These are phyloP conservation scores for Russula foetens DNA, from an alignment of 768 basidiomycete genomes.

Conservation along the genomic window DNA sequence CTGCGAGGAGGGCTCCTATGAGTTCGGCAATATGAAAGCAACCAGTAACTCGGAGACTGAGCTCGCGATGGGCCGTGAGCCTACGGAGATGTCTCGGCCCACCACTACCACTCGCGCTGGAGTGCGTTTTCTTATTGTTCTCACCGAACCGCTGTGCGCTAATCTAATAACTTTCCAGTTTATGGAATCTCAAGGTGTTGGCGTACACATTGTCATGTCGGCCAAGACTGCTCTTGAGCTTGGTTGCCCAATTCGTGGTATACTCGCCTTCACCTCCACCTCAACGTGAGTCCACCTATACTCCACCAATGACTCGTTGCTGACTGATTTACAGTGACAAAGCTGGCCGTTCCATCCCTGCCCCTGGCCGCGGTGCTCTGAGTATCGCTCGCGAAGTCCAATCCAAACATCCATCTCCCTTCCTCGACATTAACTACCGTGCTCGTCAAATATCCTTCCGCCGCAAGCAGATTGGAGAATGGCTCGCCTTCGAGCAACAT, in stretches of 20 bases:
- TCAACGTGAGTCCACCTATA: conserved; percentile 58
- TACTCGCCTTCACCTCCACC: conserved; percentile 94
- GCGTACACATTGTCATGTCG: conserved; percentile 95
- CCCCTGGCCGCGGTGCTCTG: conserved; percentile 90
- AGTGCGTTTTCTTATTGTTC: conserved; percentile 36
- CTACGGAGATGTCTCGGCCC: conserved; percentile 97
- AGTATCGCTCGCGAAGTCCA: conserved; percentile 81
- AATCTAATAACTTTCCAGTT: conserved; percentile 39
- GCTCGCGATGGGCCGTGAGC: conserved; percentile 98
- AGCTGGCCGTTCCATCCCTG: conserved; percentile 95
- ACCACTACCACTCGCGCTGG: conserved; percentile 94
- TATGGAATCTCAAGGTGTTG: conserved; percentile 96
- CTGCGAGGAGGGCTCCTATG: conserved; percentile 96
- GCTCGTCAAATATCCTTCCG: conserved; percentile 93
- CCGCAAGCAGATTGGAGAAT: conserved; percentile 88
- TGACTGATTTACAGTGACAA: conserved; percentile 61
- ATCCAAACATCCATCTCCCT: conserved; percentile 67
- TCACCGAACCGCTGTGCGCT: conserved; percentile 1
- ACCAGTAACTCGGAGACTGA: conserved; percentile 96
- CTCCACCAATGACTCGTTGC: neutral
- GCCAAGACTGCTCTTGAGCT: conserved; percentile 94
- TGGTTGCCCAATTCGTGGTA: conserved; percentile 86
- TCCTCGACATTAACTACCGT: conserved; percentile 82
- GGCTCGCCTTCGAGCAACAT: conserved; percentile 84
- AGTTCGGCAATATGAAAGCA: conserved; percentile 99